Evolutionary conservation across 2,329 filamentous ascomycete species (phyloP), one percentile per base, ranked within the genome.

Genomic region (Ceratocystis smalleyi): DNA sequence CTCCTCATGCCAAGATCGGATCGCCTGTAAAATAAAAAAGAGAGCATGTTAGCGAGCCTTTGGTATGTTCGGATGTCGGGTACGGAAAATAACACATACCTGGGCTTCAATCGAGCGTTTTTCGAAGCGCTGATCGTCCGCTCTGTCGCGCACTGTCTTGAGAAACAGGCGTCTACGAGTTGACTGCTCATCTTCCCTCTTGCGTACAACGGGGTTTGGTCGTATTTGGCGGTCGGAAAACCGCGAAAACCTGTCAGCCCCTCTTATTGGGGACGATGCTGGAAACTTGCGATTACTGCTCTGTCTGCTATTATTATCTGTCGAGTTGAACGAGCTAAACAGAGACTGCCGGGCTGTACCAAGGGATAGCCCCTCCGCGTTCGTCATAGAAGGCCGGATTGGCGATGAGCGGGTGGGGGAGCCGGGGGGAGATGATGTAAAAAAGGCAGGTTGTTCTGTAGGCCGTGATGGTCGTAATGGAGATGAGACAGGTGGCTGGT

Each of bases 111-210:
- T 83, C 30, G 84, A 83, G 68, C 84, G 76, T 62, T 79, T 76
- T 69, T 81, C 77, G 79, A 83, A 86, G 24, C 76, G 75, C 69
- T 76, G 79, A 32, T 87, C 82, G 51, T 86, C 82, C 2, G 78
- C 75, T 49, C 81, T 79, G 69, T 83, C 79, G 66, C 82, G 77
- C 19, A 87, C 83, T 62, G 79, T 87, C 70, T 84, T 82, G 66
- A 92, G 75, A 69, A 92, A 92, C 64, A 87, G 76, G 40, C 81
- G 81, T 59, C 88, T 77, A 65, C 88, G 77, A 63, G 80, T 77
- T 71, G 89, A 84, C 64, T 84, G 82, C 0, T 78, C 77, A 19
- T 82, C 82, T 71, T 90, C 82, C 61, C 82, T 78, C 67, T 75
- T 80, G 68, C 81, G 80, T 19, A 84, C 74, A 5, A 87, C 69